Evolutionary conservation across 2,329 filamentous ascomycete genomes (phyloP).

Genomic region (Fusarium mangiferae): DNA sequence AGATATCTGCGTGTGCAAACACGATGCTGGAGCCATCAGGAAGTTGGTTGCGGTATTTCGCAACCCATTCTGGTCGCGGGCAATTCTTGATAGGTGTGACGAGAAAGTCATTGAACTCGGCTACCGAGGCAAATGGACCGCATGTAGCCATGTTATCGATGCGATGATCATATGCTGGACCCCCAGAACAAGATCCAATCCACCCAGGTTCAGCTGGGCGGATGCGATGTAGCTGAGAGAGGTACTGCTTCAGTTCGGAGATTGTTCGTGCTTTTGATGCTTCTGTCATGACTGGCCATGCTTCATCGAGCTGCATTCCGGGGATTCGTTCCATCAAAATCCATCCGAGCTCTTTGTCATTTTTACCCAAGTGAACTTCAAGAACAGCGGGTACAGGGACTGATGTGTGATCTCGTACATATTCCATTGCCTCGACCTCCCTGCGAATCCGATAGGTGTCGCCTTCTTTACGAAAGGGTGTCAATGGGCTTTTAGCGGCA

Average conservation of each 20-base stretch:
- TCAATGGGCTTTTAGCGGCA: no score
- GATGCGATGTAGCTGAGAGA: neutral
- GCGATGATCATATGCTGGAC: neutral
- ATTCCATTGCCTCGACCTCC: neutral
- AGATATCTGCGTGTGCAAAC: constrained; percentile 42
- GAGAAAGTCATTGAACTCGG: neutral
- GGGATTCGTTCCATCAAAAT: neutral
- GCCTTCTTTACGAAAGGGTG: neutral
- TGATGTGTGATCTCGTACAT: neutral
- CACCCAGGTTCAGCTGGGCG: neutral
- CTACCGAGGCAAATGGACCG: neutral
- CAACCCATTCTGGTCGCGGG: neutral
- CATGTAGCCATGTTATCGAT: neutral
- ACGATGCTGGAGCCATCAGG: constrained; percentile 31
- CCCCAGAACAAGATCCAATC: neutral
- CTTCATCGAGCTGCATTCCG: neutral
- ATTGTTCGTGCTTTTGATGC: neutral
- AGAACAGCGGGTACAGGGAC: neutral
- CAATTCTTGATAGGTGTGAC: neutral
- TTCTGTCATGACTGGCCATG: neutral
- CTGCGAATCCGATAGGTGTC: neutral
- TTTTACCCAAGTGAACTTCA: neutral
- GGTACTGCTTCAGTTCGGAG: neutral
- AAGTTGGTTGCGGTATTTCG: constrained; percentile 17
- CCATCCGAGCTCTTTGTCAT: neutral